Base-by-base conservation (phyloP, 768 basidiomycete species). In the Podaxis rugospora region DNA sequence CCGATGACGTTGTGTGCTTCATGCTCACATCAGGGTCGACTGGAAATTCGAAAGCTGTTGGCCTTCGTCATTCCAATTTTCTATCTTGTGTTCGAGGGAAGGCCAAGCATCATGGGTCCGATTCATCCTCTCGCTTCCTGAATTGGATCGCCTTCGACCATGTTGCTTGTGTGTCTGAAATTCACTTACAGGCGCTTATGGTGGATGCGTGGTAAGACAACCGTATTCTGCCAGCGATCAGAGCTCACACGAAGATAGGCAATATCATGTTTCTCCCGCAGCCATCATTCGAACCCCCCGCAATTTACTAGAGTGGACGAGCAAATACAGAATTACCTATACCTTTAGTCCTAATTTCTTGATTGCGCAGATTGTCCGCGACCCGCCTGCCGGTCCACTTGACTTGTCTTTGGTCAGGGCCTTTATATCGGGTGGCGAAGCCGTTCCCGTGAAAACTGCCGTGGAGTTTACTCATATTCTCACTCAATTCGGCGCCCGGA, bases 141-240 rank as follows among this genome's bases (percentile, higher is more conserved):
- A 58, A 58, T 10, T 58, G 57, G 57, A 58, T 58, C 14, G 57
- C 57, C 35, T 58, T 58, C 16, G 57, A 58, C 32, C 57, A 58
- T 40, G 57, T 58, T 25, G 57, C 57, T 21, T 58, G 57, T 40
- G 57, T 58, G 10, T 58, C 57, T 14, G 57, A 58, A 51, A 49
- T 58, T 13, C 57, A 58, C 25, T 39, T 58, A 37, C 57, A 58
- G 25, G 57, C 57, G 2, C 57, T 58, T 36, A 50, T 58, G 57
- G 47, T 21, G 11, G 32, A 58, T 50, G 57, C 57, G 1, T 58
- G 57, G 57, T 58, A 51, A 23, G 57, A 9, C 14, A 58, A 37
- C 21, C 13, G 16, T 13, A 21, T 18, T 49, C 32, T 50, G 16
- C 28, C 0, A 4, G 4, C 18, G 14, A 21, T 25, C 21, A 2